A percentile compares a stretch with the other conserved stretches of the same genome.
Conservation (phyloP, 768 basidiomycete species). For the Boletus rubropictus region DNA sequence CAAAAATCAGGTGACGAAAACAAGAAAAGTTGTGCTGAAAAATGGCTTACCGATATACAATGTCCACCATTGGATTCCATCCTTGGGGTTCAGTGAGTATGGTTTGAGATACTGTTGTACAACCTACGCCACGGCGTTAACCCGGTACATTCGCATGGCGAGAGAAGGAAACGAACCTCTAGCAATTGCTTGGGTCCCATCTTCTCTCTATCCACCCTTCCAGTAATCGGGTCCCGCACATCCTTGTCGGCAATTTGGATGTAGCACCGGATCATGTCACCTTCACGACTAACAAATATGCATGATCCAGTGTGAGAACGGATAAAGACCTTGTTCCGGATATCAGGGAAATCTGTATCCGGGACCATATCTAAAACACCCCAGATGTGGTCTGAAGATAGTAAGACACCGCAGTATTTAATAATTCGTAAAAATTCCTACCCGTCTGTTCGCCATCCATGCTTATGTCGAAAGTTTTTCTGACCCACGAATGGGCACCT, state of each 20-base stretch:
- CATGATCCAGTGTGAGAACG: conserved; percentile 47
- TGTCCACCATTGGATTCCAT: conserved; percentile 46
- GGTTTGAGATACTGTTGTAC: conserved; percentile 38
- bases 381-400: conserved; percentile 35
- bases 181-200: conserved; percentile 38
- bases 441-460: conserved; percentile 75
- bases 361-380: conserved; percentile 44
- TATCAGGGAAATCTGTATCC: conserved; percentile 50
- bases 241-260: conserved; percentile 43
- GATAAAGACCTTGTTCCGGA: conserved; percentile 42
- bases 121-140: conserved; percentile 20
- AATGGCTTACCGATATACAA: conserved; percentile 39
- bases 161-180: conserved; percentile 18
- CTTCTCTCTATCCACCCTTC: conserved; percentile 36
- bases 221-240: conserved; percentile 33
- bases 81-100: conserved; percentile 30
- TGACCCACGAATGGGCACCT: conserved; percentile 83
- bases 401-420: not conserved
- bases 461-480: conserved; percentile 54
- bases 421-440: conserved; percentile 1
- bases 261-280: conserved; percentile 44
- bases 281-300: conserved; percentile 50
- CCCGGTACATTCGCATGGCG: not conserved
- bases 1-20: not conserved
- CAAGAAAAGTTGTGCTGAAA: not conserved